Percentiles rank a stretch among this genome's conserved stretches.
These are phyloP conservation scores for Fusarium sarcochroum DNA, from an alignment of 2,329 filamentous ascomycete species.

Conservation along the genomic window DNA sequence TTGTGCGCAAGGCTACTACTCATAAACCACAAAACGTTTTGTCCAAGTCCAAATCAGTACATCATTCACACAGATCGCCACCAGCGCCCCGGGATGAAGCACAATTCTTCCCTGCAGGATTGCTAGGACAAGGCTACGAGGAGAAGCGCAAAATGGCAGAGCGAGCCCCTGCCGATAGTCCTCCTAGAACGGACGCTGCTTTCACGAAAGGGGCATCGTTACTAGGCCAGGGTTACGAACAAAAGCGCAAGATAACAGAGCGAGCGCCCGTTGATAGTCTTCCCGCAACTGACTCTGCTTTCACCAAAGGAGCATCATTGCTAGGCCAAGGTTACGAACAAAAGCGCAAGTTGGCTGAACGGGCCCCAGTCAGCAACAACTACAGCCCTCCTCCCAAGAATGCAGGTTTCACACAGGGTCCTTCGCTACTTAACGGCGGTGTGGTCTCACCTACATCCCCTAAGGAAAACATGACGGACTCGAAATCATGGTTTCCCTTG, in stretches of 20 bases:
- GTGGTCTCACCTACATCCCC: constrained; percentile 41
- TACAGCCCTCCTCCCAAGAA: constrained; percentile 48
- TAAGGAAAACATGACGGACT: constrained; percentile 49
- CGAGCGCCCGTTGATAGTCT: constrained; percentile 50
- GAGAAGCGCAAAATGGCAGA: constrained; percentile 58
- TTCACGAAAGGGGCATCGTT: constrained; percentile 72
- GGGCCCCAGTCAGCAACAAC: constrained; percentile 47
- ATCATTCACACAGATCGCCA: constrained; percentile 36
- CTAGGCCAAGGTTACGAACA: constrained; percentile 63
- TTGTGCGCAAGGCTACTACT: constrained; percentile 35
- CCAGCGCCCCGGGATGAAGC: constrained; percentile 47
- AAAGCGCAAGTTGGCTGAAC: constrained; percentile 57
- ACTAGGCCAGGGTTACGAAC: constrained; percentile 62
- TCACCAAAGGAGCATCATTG: constrained; percentile 70
- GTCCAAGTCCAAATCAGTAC: constrained; percentile 48
- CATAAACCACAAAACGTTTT: constrained; percentile 23
- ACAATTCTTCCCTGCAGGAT: constrained; percentile 65
- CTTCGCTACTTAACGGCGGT: constrained; percentile 67
- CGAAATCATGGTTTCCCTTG: constrained; percentile 56
- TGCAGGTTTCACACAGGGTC: constrained; percentile 67
- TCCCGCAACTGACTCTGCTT: constrained; percentile 55
- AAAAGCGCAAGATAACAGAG: constrained; percentile 58
- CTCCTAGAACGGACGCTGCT: constrained; percentile 50
- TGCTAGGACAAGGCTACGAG: constrained; percentile 65
- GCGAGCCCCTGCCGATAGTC: constrained; percentile 51